Conservation (phyloP, 768 basidiomycete species). For the Tulasnella sp. region DNA sequence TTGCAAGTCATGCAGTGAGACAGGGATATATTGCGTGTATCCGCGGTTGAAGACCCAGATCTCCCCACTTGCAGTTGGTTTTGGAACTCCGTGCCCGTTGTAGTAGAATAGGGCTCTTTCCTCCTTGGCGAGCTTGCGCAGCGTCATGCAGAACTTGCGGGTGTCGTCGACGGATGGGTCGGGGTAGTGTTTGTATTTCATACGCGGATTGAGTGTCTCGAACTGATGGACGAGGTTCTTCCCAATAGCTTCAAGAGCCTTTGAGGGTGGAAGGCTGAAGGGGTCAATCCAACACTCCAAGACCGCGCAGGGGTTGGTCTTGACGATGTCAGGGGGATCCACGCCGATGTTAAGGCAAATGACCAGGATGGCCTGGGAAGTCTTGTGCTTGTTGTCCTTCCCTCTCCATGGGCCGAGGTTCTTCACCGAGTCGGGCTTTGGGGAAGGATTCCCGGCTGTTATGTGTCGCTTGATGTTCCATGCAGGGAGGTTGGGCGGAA, state of each 20-base stretch:
- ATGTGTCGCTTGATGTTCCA: slow-evolving; percentile 66
- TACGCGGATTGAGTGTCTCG: slow-evolving; percentile 90
- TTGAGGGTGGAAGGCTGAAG: slow-evolving; percentile 82
- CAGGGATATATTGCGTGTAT: slow-evolving; percentile 98
- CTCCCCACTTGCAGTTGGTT: slow-evolving; percentile 91
- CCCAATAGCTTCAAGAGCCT: slow-evolving; percentile 91
- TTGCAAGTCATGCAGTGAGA: slow-evolving; percentile 90
- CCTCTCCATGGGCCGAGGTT: slow-evolving; percentile 30
- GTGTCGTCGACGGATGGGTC: slow-evolving; percentile 95
- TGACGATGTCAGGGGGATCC: slow-evolving; percentile 95
- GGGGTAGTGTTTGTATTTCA: slow-evolving; percentile 88
- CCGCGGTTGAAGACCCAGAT: slow-evolving; percentile 98
- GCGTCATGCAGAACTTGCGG: slow-evolving; percentile 73
- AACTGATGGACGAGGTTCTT: slow-evolving; percentile 93
- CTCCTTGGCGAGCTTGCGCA: slow-evolving; percentile 86
- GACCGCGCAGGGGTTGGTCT: slow-evolving; percentile 92
- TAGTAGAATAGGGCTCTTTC: slow-evolving; percentile 96
- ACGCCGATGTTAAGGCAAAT: slow-evolving; percentile 96
- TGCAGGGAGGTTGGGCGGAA: slow-evolving; percentile 31
- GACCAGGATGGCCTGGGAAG: slow-evolving; percentile 80
- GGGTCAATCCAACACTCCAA: slow-evolving; percentile 98
- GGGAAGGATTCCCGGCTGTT: slow-evolving; percentile 80
- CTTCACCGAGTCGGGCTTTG: slow-evolving; percentile 37
- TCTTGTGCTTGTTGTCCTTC: slow-evolving; percentile 78
- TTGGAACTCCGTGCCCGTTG: slow-evolving; percentile 97